A percentile compares a stretch with the other conserved stretches of the same genome.
phyloP scores from a whole-genome alignment of 2,329 filamentous ascomycete genomes.

The Scytalidium sp. region DNA sequence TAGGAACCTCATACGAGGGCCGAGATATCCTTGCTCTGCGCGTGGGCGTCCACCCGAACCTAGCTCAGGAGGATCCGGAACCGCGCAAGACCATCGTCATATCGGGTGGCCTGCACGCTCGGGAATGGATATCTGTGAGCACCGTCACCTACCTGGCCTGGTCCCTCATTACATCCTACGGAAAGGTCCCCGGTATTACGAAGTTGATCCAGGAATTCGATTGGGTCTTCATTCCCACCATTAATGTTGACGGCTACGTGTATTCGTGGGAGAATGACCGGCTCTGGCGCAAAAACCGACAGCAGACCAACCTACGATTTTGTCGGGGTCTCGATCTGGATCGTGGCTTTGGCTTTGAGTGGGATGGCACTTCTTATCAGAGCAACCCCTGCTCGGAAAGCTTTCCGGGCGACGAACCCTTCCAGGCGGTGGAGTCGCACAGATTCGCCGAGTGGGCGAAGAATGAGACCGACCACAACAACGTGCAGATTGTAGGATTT shows the following conservation, averaged over 20 bases:
- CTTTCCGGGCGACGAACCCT: constrained; percentile 79
- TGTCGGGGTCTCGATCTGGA: constrained; percentile 90
- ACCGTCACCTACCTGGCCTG: constrained; percentile 91
- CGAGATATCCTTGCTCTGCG: constrained; percentile 81
- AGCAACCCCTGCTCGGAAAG: constrained; percentile 88
- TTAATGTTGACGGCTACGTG: constrained; percentile 92
- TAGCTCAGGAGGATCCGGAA: constrained; percentile 37
- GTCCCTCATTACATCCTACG: constrained; percentile 80
- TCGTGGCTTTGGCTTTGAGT: constrained; percentile 79
- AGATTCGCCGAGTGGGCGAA: constrained; percentile 77
- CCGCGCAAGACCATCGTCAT: constrained; percentile 76
- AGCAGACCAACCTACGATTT: constrained; percentile 76
- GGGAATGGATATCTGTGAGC: constrained; percentile 94
- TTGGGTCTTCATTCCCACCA: constrained; percentile 80
- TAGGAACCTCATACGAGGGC: constrained; percentile 86
- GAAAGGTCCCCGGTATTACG: constrained; percentile 67
- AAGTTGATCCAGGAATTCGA: constrained; percentile 81
- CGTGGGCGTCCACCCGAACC: constrained; percentile 60
- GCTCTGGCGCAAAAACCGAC: constrained; percentile 92
- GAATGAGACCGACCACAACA: constrained; percentile 69
- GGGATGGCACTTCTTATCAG: constrained; percentile 65
- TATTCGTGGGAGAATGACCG: constrained; percentile 92
- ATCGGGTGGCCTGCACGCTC: constrained; percentile 82
- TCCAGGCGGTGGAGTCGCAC: constrained; percentile 77
- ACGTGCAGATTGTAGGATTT: constrained; percentile 77